Evolutionary conservation across 257 asterid species (phyloP).

Genomic region (Solanum dulcamara): DNA sequence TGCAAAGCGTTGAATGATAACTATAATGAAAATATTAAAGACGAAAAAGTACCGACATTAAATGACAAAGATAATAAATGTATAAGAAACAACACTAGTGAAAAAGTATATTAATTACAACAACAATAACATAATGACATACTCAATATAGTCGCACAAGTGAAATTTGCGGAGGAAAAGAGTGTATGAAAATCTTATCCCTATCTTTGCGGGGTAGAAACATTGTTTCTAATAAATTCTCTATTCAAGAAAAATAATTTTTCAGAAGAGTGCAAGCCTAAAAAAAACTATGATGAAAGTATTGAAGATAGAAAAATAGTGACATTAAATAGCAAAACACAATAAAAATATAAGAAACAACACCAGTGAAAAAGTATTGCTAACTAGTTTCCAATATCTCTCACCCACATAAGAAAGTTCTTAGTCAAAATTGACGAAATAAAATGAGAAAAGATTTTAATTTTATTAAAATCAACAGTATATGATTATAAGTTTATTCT

Average conservation of each 20-base stretch:
- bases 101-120: too few relatives aligned
- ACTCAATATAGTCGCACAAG: too few relatives aligned
- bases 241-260: not conserved
- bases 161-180: fast-evolving
- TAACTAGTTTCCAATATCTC: not conserved
- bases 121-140: too few relatives aligned
- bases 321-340: not conserved
- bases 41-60: too few relatives aligned
- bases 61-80: too few relatives aligned
- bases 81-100: too few relatives aligned
- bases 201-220: too few relatives aligned
- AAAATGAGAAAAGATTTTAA: not conserved
- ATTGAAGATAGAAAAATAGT: not conserved
- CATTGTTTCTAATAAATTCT: not conserved
- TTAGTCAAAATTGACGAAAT: not conserved
- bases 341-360: not conserved
- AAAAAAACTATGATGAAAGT: not conserved
- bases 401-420: not conserved
- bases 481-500: not conserved
- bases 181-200: not conserved
- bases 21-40: too few relatives aligned
- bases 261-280: not conserved
- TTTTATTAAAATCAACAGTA: not conserved
- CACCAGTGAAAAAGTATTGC: not conserved
- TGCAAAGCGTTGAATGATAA: too few relatives aligned